phyloP scores from a whole-genome alignment of 2,329 filamentous ascomycete genomes.

The Colletotrichum musicola region DNA sequence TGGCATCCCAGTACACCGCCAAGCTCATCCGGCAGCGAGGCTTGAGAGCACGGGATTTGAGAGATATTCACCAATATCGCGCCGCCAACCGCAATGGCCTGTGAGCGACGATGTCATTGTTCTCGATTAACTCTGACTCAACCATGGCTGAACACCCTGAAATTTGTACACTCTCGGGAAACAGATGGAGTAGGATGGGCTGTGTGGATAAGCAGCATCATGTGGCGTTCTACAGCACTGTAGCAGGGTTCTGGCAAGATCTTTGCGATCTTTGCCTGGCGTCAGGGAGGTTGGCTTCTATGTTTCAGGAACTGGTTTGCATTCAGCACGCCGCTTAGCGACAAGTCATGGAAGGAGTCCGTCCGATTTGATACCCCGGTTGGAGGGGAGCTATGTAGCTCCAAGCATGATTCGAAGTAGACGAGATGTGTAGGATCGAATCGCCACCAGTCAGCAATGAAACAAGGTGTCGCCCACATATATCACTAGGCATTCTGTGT shows the following conservation, averaged over 20 bases:
- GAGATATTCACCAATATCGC: conserved; percentile 38
- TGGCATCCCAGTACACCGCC: conserved; percentile 25
- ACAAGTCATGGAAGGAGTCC: neutral
- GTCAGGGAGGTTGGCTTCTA: neutral
- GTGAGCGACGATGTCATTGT: conserved; percentile 48
- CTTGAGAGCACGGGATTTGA: conserved; percentile 9
- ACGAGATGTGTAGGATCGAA: neutral
- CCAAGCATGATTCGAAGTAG: neutral
- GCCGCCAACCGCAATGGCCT: conserved; percentile 40
- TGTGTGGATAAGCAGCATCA: neutral
- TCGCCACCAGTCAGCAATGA: neutral
- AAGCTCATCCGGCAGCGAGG: neutral
- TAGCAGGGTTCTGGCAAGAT: neutral
- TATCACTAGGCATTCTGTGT: too few species aligned
- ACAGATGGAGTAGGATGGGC: neutral
- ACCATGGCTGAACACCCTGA: neutral
- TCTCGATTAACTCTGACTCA: conserved; percentile 44
- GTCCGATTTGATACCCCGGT: neutral
- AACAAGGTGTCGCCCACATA: neutral
- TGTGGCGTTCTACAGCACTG: neutral
- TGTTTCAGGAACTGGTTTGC: neutral
- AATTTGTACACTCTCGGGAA: neutral
- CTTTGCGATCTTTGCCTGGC: neutral
- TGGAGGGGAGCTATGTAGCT: neutral
- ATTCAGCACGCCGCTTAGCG: neutral